Base-by-base conservation (phyloP, 2,329 filamentous ascomycete species). In the Microsporum audouinii region DNA sequence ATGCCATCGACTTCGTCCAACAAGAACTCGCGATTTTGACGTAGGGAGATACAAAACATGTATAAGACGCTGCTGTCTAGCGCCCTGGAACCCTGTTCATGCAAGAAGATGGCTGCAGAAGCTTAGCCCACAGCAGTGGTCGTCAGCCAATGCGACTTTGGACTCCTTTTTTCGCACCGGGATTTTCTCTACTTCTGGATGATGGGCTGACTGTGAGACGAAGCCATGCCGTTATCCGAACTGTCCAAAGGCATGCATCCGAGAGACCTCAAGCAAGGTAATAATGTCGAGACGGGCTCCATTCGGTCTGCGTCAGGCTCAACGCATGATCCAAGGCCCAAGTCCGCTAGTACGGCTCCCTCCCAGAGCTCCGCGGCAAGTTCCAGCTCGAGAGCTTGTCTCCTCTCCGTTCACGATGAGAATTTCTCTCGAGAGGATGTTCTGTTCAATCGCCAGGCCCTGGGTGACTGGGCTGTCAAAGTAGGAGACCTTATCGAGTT, bases 401-500 rank as follows among this genome's bases (percentile, higher is more conserved):
- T 77, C 2, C 71, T 83, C 12, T 82, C 80, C 79, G 79, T 81
- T 5, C 81, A 84, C 66, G 88, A 91, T 71, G 89, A 95, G 66
- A 84, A 82, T 47, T 87, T 91, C 68, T 85, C 87, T 6, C 82
- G 82, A 61, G 88, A 95, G 68, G 89, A 92, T 67, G 85, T 94
- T 51, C 79, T 94, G 27, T 80, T 95, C 68, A 94, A 92, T 70
- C 79, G 87, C 62, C 85, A 88, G 61, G 80, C 86, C 14, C 83
- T 92, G 62, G 82, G 84, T 59, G 80, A 82, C 65, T 78, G 80
- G 51, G 80, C 82, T 53, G 79, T 89, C 64, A 81, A 81, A 61
- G 78, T 84, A 0, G 88, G 88, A 31, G 82, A 83, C 64, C 77
- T 95, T 60, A 84, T 94, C 74, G 87, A 89, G 67, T 86, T 95